A percentile compares a stretch with the other conserved stretches of the same genome.
Conservation (phyloP, 306 rosid species). For the Neltuma alba region DNA sequence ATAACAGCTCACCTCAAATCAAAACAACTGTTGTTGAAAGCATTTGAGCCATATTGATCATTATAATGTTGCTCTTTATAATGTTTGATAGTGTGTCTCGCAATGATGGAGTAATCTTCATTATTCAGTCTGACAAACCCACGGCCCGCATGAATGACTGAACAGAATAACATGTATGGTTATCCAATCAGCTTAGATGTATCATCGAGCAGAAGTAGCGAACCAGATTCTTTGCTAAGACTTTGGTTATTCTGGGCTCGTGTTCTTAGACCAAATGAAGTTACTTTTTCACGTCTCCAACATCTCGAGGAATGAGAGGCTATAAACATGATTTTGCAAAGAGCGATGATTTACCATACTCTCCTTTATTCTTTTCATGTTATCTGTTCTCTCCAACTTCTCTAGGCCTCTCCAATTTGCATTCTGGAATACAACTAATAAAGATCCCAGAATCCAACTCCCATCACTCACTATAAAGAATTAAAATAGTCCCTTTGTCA, state of each 20-base stretch:
- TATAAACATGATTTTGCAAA: background rate
- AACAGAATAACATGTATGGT: background rate
- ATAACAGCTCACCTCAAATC: background rate
- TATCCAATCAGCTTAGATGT: background rate
- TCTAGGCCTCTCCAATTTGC: constrained; percentile 16
- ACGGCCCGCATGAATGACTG: background rate
- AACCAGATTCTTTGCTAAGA: background rate
- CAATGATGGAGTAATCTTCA: background rate
- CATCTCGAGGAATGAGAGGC: background rate
- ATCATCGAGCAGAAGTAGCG: background rate
- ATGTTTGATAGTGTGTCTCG: background rate
- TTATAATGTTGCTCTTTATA: background rate
- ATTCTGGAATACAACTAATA: constrained; percentile 11
- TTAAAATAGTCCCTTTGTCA: constrained; percentile 22
- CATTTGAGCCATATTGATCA: background rate
- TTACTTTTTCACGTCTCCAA: background rate
- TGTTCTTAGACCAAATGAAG: background rate
- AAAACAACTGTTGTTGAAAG: background rate
- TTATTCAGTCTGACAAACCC: background rate
- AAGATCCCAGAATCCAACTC: constrained; percentile 28
- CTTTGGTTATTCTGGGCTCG: background rate
- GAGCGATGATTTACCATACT: background rate
- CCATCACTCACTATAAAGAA: background rate
- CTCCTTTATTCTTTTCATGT: constrained; percentile 10
- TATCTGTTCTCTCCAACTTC: constrained; percentile 4